Evolutionary conservation across 2,329 filamentous ascomycete species (phyloP).

Genomic region (Fusarium solani-melongenae): DNA sequence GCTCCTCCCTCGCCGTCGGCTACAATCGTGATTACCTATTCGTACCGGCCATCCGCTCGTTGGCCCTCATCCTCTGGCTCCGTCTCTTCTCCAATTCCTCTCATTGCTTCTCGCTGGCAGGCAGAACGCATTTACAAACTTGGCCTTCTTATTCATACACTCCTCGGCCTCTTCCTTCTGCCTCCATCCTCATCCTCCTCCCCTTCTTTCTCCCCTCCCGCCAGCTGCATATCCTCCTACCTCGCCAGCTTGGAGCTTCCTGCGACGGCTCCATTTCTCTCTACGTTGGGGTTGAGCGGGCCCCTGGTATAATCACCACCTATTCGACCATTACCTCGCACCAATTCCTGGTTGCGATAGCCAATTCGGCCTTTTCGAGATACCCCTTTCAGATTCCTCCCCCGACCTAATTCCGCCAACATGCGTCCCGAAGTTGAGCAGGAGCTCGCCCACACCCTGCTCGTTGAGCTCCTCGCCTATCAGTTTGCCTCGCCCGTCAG

Average conservation of each 20-base stretch:
- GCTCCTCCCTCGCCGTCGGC: constrained; percentile 41
- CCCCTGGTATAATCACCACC: constrained; percentile 39
- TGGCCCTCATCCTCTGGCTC: constrained; percentile 29
- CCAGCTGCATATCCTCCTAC: constrained; percentile 39
- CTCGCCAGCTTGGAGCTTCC: constrained; percentile 39
- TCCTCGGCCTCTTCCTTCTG: constrained; percentile 40
- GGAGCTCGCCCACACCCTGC: constrained; percentile 97
- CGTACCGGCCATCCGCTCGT: constrained; percentile 38
- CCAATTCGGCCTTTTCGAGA: constrained; percentile 44
- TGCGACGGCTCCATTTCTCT: constrained; percentile 40
- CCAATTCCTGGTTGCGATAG: constrained; percentile 41
- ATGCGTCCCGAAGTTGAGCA: constrained; percentile 99
- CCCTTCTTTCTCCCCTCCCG: constrained; percentile 30
- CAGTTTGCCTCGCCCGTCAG: constrained; percentile 98
- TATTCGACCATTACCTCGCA: constrained; percentile 36
- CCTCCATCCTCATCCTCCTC: constrained; percentile 34
- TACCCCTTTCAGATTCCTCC: constrained; percentile 43
- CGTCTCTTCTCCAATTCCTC: constrained; percentile 36
- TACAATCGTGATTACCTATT: constrained; percentile 46
- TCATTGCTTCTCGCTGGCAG: constrained; percentile 43
- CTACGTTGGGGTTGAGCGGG: constrained; percentile 42
- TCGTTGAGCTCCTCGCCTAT: constrained; percentile 98
- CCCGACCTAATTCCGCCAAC: constrained; percentile 53
- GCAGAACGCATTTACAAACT: constrained; percentile 38
- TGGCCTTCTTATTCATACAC: constrained; percentile 42